phyloP scores from a whole-genome alignment of 2,329 filamentous ascomycete species.

The Phoma sp. region DNA sequence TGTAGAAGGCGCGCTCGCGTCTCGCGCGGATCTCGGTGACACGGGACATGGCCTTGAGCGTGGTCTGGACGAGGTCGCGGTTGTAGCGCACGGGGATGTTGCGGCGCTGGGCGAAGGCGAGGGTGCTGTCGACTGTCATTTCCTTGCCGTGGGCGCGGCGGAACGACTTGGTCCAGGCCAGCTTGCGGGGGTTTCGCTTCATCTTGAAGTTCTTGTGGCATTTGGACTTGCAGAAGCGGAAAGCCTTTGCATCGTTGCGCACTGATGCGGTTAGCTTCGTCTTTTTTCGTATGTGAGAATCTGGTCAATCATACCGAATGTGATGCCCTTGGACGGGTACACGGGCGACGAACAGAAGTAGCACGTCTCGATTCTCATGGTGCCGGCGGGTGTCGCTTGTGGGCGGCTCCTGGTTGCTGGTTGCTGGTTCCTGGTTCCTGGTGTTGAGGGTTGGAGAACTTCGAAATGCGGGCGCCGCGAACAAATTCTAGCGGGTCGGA shows the following conservation, averaged over 20 bases:
- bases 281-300: not conserved
- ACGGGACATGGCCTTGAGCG: conserved; percentile 89
- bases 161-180: conserved; percentile 73
- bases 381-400: conserved; percentile 18
- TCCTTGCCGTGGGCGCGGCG: conserved; percentile 64
- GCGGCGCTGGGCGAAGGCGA: conserved; percentile 89
- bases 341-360: conserved; percentile 73
- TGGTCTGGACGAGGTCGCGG: conserved; percentile 85
- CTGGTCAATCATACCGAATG: conserved; percentile 63
- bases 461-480: conserved; percentile 13
- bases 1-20: conserved; percentile 92
- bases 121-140: conserved; percentile 83
- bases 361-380: conserved; percentile 56
- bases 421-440: conserved; percentile 8
- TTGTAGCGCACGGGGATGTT: conserved; percentile 97
- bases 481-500: conserved; percentile 25
- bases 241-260: conserved; percentile 64
- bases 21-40: conserved; percentile 82
- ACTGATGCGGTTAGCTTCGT: conserved; percentile 19
- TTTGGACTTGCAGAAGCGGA: conserved; percentile 68
- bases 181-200: conserved; percentile 96
- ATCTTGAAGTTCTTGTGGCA: conserved; percentile 82
- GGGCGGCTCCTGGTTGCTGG: conserved; percentile 6
- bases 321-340: conserved; percentile 58
- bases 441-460: conserved; percentile 16